Percentiles rank a stretch among this genome's conserved stretches.
Conservation (phyloP, 441 rosid species). For the Pelargonium cotyledonis region DNA sequence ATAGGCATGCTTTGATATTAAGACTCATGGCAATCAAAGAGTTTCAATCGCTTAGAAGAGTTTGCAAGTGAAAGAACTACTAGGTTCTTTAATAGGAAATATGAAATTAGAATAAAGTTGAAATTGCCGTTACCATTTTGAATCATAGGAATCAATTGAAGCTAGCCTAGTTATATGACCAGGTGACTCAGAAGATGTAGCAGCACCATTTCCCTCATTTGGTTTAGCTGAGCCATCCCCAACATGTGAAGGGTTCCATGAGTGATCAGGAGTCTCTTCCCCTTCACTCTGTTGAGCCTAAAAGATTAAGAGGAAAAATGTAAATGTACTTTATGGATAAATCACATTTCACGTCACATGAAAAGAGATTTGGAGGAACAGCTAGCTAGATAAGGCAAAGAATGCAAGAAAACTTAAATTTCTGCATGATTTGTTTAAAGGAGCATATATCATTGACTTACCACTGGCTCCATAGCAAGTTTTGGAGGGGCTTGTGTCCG, state of each 20-base stretch:
- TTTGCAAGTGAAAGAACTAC: constrained; percentile 5
- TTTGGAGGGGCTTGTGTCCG: constrained; percentile 76
- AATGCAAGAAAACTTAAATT: not conserved
- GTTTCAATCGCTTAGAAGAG: not conserved
- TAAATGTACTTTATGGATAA: not conserved
- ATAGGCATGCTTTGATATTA: not conserved
- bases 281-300: constrained; percentile 19
- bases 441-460: constrained; percentile 18
- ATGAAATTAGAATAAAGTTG: constrained; percentile 10
- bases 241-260: constrained; percentile 25
- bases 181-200: constrained; percentile 22
- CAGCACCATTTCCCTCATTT: constrained; percentile 18
- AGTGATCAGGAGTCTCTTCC: constrained; percentile 23
- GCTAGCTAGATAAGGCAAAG: not conserved
- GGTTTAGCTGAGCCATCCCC: constrained; percentile 20
- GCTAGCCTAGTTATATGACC: constrained; percentile 29
- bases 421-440: not conserved
- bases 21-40: not conserved
- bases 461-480: constrained; percentile 66
- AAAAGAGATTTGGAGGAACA: not conserved
- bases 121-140: constrained; percentile 40
- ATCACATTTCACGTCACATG: not conserved
- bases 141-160: constrained; percentile 29
- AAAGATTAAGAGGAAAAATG: not conserved
- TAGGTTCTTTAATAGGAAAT: constrained; percentile 10